phyloP scores from a whole-genome alignment of 1,139 yeast species.

The Pichia inconspicua region DNA sequence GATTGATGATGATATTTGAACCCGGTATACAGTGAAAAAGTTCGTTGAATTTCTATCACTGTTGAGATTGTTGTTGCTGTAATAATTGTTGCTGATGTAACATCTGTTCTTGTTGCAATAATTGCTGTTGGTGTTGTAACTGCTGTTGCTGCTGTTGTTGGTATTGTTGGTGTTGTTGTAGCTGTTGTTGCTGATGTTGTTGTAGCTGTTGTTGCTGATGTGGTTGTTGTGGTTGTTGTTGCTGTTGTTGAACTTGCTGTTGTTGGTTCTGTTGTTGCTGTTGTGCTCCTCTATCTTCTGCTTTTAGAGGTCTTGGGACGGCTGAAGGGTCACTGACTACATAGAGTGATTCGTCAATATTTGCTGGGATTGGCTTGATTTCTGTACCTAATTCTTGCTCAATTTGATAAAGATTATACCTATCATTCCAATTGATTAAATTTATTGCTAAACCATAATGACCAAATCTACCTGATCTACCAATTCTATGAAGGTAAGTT shows the following conservation, averaged over 20 bases:
- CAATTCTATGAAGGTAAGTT: constrained; percentile 91
- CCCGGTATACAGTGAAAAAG: not conserved
- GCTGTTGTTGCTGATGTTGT: constrained; percentile 18
- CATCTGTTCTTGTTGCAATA: not conserved
- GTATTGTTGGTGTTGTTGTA: constrained; percentile 22
- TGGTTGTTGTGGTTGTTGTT: constrained; percentile 32
- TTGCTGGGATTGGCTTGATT: constrained; percentile 90
- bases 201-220: constrained; percentile 20
- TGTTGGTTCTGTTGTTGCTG: constrained; percentile 29
- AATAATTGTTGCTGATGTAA: not conserved
- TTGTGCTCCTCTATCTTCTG: constrained; percentile 54
- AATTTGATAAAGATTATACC: constrained; percentile 86
- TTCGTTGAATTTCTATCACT: not conserved
- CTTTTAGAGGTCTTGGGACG: constrained; percentile 84
- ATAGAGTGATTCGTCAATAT: constrained; percentile 78
- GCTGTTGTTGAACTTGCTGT: constrained; percentile 28
- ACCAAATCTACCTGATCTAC: constrained; percentile 76
- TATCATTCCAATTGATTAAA: constrained; percentile 93
- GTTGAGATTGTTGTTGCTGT: not conserved
- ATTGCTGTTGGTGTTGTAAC: not conserved
- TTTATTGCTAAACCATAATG: constrained; percentile 97
- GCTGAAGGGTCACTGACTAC: constrained; percentile 74
- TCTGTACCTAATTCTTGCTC: constrained; percentile 98
- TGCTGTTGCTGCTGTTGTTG: constrained; percentile 1
- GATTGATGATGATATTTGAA: not conserved